Conservation (phyloP, 2,329 filamentous ascomycete species). For the Xylariaceae sp. region DNA sequence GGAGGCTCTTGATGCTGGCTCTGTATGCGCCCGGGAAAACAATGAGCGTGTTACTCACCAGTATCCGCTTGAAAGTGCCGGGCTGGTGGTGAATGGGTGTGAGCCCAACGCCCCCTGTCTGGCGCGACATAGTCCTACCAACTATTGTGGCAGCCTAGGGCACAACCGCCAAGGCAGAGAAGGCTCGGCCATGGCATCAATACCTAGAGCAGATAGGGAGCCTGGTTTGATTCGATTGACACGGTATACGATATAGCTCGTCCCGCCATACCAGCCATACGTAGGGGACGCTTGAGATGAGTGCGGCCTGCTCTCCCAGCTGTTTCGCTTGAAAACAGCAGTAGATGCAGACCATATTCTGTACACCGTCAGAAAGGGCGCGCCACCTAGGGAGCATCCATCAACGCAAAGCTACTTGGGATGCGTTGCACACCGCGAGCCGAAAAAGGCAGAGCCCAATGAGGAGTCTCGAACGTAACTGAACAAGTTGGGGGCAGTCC, state of each 20-base stretch:
- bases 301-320: neutral
- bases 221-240: neutral
- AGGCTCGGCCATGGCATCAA: neutral
- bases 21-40: constrained; percentile 9
- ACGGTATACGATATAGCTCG: neutral
- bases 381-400: neutral
- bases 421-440: neutral
- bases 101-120: constrained; percentile 7
- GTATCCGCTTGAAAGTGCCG: neutral
- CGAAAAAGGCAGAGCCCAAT: neutral
- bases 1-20: constrained; percentile 1
- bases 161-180: constrained; percentile 1
- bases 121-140: constrained; percentile 1
- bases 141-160: constrained; percentile 9
- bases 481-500: constrained; percentile 5
- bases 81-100: neutral
- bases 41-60: neutral
- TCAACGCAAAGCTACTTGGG: neutral
- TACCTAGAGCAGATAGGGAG: neutral
- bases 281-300: neutral
- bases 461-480: neutral
- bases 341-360: neutral
- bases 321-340: neutral
- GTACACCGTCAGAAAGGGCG: neutral
- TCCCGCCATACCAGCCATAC: neutral